Conservation (phyloP, 2,329 filamentous ascomycete genomes). For the Verticillium klebahnii region DNA sequence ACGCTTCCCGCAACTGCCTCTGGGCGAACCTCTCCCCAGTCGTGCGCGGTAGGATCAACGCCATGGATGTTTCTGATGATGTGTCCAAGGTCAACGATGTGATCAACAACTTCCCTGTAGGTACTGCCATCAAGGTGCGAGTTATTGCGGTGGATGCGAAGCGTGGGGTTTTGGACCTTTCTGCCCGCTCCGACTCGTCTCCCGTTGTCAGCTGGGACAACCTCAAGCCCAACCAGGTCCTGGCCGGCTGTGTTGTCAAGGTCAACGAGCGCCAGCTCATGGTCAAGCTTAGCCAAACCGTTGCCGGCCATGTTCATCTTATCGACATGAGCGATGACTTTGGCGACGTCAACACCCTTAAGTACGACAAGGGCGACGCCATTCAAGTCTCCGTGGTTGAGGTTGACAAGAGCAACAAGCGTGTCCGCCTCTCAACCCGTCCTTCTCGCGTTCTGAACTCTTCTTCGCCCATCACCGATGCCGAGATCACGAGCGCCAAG, state of each 20-base stretch:
- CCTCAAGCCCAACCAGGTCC: slow-evolving; percentile 72
- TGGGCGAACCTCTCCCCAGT: slow-evolving; percentile 92
- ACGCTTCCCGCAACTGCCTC: slow-evolving; percentile 70
- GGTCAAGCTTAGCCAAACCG: slow-evolving; percentile 75
- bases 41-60: slow-evolving; percentile 76
- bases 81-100: slow-evolving; percentile 73
- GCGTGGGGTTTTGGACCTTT: slow-evolving; percentile 76
- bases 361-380: slow-evolving; percentile 78
- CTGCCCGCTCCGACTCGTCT: slow-evolving; percentile 62
- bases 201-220: slow-evolving; percentile 62
- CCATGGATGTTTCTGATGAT: slow-evolving; percentile 84
- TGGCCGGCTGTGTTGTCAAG: slow-evolving; percentile 82
- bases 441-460: slow-evolving; percentile 89
- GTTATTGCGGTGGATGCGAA: slow-evolving; percentile 70
- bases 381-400: slow-evolving; percentile 81
- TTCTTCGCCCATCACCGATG: slow-evolving; percentile 72
- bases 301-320: slow-evolving; percentile 77
- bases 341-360: slow-evolving; percentile 68
- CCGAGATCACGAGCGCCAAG: slow-evolving; percentile 66
- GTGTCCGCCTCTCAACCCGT: slow-evolving; percentile 72
- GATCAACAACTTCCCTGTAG: slow-evolving; percentile 76
- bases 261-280: slow-evolving; percentile 77
- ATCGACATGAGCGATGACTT: slow-evolving; percentile 86
- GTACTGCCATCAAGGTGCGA: slow-evolving; percentile 78
- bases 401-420: slow-evolving; percentile 80